A percentile compares a stretch with the other conserved stretches of the same genome.
These are phyloP conservation scores for Strobilomyces confusus DNA, from an alignment of 768 basidiomycete genomes.

Conservation along the genomic window DNA sequence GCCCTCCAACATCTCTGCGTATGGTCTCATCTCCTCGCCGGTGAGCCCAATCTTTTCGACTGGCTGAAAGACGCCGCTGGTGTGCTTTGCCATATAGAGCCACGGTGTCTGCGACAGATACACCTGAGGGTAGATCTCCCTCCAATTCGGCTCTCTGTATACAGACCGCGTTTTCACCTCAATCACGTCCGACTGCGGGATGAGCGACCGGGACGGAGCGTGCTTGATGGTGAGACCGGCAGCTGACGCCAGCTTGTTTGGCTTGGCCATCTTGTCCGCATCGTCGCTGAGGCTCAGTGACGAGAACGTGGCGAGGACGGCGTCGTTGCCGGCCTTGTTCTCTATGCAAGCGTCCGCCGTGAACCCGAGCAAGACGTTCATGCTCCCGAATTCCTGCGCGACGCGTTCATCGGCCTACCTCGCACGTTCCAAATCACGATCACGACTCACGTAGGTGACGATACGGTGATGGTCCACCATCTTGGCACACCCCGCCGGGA, in stretches of 20 bases:
- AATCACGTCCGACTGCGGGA: slow-evolving; percentile 34
- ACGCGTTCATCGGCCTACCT: background rate
- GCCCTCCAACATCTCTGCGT: slow-evolving; percentile 18
- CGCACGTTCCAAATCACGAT: background rate
- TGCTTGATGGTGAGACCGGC: slow-evolving; percentile 19
- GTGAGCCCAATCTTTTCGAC: slow-evolving; percentile 46
- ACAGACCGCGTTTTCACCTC: slow-evolving; percentile 34
- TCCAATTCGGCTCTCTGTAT: slow-evolving; percentile 46
- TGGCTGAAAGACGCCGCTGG: slow-evolving; percentile 46
- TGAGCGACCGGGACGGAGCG: slow-evolving; percentile 24
- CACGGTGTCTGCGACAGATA: slow-evolving; percentile 65
- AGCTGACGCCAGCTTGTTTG: background rate
- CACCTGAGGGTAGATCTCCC: slow-evolving; percentile 59
- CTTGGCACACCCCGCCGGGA: slow-evolving; percentile 45
- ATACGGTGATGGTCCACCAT: slow-evolving; percentile 60
- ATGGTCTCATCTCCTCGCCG: slow-evolving; percentile 18
- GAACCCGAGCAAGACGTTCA: slow-evolving; percentile 57
- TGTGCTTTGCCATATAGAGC: slow-evolving; percentile 57
- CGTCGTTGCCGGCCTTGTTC: slow-evolving; percentile 18
- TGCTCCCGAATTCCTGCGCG: slow-evolving; percentile 50
- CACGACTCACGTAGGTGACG: slow-evolving; percentile 51
- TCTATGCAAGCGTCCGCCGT: slow-evolving; percentile 45
- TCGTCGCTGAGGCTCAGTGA: slow-evolving; percentile 17
- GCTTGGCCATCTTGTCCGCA: background rate
- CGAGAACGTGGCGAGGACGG: slow-evolving; percentile 25